Evolutionary conservation across 225 moss, liverwort and hornwort genomes (phyloP).

Genomic region (Bryoerythrophyllum caledonicum): DNA sequence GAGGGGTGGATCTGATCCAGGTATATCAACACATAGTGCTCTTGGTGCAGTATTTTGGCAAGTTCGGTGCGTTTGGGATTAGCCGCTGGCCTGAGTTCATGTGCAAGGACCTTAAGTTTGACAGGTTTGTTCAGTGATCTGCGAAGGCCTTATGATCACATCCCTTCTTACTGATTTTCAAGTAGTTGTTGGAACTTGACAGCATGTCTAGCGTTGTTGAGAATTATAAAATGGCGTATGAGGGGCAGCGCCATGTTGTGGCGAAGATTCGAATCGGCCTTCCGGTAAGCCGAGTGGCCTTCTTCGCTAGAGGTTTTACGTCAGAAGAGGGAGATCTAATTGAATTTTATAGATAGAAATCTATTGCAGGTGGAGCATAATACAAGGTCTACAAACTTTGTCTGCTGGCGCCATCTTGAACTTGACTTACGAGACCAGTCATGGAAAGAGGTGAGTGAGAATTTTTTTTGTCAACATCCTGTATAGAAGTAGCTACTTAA

Average conservation of each 20-base stretch:
- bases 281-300: constrained; percentile 38
- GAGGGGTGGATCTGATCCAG: constrained; percentile 38
- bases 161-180: background rate
- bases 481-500: background rate
- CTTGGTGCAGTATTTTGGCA: constrained; percentile 52
- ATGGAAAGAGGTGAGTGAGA: constrained; percentile 62
- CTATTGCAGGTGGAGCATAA: constrained; percentile 69
- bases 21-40: constrained; percentile 83
- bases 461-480: background rate
- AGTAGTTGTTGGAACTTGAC: constrained; percentile 16
- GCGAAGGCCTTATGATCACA: background rate
- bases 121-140: constrained; percentile 46
- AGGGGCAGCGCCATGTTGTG: constrained; percentile 51
- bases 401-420: constrained; percentile 77
- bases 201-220: constrained; percentile 69
- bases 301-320: background rate
- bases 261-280: constrained; percentile 77
- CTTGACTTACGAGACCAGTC: constrained; percentile 35
- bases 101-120: constrained; percentile 61
- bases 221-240: constrained; percentile 69
- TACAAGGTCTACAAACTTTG: constrained; percentile 59
- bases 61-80: constrained; percentile 72
- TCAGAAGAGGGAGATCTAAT: too few species aligned
- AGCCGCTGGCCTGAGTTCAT: constrained; percentile 72
- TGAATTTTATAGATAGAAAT: too few species aligned